Base-by-base conservation (phyloP, 495 filamentous ascomycete genomes). In the Evernia prunastri region DNA sequence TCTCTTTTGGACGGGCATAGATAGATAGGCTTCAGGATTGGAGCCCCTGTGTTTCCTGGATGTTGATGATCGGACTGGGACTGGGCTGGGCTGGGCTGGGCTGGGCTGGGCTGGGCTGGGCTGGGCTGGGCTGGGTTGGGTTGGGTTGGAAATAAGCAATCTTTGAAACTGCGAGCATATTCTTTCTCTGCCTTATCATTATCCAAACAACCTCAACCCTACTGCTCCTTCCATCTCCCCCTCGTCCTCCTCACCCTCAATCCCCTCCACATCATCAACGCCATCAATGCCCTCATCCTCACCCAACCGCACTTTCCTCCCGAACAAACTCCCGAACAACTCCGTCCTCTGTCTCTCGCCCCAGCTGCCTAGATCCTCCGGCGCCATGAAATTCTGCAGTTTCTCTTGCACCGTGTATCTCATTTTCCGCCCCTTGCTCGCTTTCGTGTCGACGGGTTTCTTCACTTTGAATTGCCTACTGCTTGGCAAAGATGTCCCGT, bases 331-430 rank as follows among this genome's bases (percentile, higher is more conserved):
- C 37, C 87, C 87, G 77, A 98, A 97, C 70, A 98, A 86, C 69
- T 96, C 84, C 70, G 91, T 89, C 59, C 90, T 84, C 45, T 91
- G 89, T 59, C 84, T 80, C 59, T 84, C 80, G 58, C 89, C 88
- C 92, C 92, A 96, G 17, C 66, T 72, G 4, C 86, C 81, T 36
- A 89, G 77, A 71, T 96, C 89, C 72, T 96, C 89, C 0, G 93
- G 88, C 36, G 91, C 92, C 92, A 97, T 96, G 72, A 97, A 97
- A 77, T 97, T 97, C 78, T 94, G 89, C 66, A 98, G 74, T 75
- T 96, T 97, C 78, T 97, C 92, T 70, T 97, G 93, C 23, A 97
- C 91, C 56, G 87, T 90, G 75, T 89, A 97, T 53, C 88, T 79
- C 84, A 98, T 82, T 76, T 96, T 98, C 59, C 94, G 79, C 8